Evolutionary conservation across 1,284 basidiomycete species (phyloP), one percentile per base, ranked within the genome.

Genomic region (Cryptococcus amylolentus): DNA sequence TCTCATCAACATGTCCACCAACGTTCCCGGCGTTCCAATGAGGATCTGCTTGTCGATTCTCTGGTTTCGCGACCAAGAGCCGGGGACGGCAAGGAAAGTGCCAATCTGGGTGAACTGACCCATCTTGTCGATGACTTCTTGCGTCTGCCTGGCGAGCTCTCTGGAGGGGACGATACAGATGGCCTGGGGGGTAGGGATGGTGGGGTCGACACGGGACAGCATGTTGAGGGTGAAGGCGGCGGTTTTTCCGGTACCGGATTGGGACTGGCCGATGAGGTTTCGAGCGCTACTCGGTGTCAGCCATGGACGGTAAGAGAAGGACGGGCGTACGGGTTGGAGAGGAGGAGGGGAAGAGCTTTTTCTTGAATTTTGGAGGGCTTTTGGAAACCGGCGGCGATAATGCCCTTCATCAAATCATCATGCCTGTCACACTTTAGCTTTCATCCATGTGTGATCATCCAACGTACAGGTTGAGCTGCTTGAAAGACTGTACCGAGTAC

Each of bases 311-410:
- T 18, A 42, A 3, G 10, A 35, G 31, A 35, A 10, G 5, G 35
- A 39, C 26, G 20, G 7, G 45, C 87, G 66, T 62, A 95, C 91
- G 95, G 96, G 74, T 96, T 89, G 57, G 86, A 78, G 14, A 99
- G 84, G 28, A 98, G 83, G 40, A 99, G 81, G 3, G 96, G 96
- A 28, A 98, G 80, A 23, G 96, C 96, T 61, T 90, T 88, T 81
- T 98, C 96, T 80, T 99, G 96, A 64, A 99, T 98, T 80, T 98
- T 98, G 54, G 93, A 97, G 4, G 96, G 96, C 77, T 95, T 96
- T 54, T 91, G 89, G 79, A 98, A 99, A 42, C 91, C 91, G 85
- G 96, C 89, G 48, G 88, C 87, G 76, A 94, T 97, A 52, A 98
- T 84, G n/a, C 96, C 96, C 77, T 95, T 96, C 63, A 97, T 84